Evolutionary conservation across 352 stramenopile species (phyloP), one percentile per base, ranked within the genome.

Genomic region (Aphanomyces cochlioides): DNA sequence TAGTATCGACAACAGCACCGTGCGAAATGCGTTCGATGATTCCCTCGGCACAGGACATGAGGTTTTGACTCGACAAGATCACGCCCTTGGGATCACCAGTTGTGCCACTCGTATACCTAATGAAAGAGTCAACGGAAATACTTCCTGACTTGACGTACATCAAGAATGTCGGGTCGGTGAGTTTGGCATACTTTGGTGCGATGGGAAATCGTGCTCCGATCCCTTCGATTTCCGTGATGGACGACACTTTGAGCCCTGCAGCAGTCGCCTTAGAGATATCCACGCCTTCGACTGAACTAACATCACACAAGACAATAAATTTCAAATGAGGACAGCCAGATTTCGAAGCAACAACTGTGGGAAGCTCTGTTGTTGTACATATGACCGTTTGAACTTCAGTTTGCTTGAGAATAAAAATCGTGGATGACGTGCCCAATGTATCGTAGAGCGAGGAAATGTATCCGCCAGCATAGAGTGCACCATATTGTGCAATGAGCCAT

Each of bases 391-490:
- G 72, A 8, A 88, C 41, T 71, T 89, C 79, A 19, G 85, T 90
- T 69, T 93, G 83, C 74, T 90, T 89, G 47, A 84, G 73, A 47
- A 93, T 90, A 64, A 72, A 90, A 19, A 81, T 82, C 50, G 88
- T 79, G 0, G 84, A 82, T 34, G 88, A 79, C 3, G 82, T 75
- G 1, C 85, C 84, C 4, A 93, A 77, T 59, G 85, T 93, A 72
- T 93, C 85, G 74, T 93, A 93, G 8, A 93, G 79, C 59, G 85
- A 83, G 66, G 89, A 82, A 38, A 90, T 66, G 56, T 74, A 67
- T 70, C 83, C 89, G 48, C 79, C 73, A 79, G 82, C 83, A 74
- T 77, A 81, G 74, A 88, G 75, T 48, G 73, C 80, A 4, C 78
- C 82, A 56, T 91, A 82, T 12, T 75, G 65, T 5, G 75, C 70